Conservation (phyloP, 345 rosid genomes). For the Xanthoceras sorbifolium region DNA sequence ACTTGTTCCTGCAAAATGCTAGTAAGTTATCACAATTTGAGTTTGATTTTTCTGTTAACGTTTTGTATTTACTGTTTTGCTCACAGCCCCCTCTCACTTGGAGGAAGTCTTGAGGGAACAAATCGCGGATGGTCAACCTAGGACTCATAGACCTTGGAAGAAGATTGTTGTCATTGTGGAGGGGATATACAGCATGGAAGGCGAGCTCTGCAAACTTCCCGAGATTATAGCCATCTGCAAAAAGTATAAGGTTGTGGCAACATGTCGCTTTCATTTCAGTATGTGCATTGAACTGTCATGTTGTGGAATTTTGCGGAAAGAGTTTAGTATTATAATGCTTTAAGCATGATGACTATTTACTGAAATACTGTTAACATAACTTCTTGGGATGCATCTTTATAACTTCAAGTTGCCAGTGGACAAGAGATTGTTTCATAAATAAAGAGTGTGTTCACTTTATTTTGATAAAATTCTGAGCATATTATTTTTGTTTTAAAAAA, state of each 20-base stretch:
- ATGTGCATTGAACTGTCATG: background rate
- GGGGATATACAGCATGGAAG: slow-evolving; percentile 98
- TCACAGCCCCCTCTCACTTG: slow-evolving; percentile 86
- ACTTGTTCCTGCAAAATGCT: background rate
- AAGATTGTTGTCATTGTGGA: slow-evolving; percentile 85
- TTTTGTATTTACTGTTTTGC: slow-evolving; percentile 15
- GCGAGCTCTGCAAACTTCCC: slow-evolving; percentile 87
- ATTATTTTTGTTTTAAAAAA: background rate
- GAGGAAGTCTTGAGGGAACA: slow-evolving; percentile 92
- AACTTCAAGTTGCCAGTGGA: background rate
- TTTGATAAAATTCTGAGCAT: background rate
- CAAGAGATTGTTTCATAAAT: background rate
- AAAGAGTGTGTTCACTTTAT: background rate
- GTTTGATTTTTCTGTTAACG: slow-evolving; percentile 10
- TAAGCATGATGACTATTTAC: slow-evolving; percentile 1
- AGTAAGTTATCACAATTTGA: background rate
- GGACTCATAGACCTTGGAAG: slow-evolving; percentile 96
- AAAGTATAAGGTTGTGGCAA: slow-evolving; percentile 70
- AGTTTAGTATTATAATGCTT: background rate
- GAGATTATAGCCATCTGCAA: slow-evolving; percentile 91
- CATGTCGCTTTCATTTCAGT: slow-evolving; percentile 9
- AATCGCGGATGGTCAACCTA: slow-evolving; percentile 90
- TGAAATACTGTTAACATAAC: background rate
- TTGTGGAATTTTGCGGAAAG: background rate
- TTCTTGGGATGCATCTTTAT: slow-evolving; percentile 8